Conservation (phyloP, 306 rosid genomes). For the Lathyrus sativus region DNA sequence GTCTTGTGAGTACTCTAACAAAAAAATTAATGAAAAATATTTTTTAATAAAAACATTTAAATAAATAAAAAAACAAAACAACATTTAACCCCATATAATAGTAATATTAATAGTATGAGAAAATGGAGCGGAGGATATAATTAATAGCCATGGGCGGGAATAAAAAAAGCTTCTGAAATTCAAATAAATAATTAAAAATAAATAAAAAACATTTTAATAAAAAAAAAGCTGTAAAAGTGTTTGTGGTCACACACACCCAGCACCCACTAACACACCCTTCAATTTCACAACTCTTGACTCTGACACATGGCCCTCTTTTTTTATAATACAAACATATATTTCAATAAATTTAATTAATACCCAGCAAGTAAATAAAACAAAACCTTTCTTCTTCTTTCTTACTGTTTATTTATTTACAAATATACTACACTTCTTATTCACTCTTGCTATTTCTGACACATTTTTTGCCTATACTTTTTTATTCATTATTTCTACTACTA, state of each 20-base stretch:
- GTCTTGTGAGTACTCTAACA: too few species aligned
- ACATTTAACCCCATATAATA: too few species aligned
- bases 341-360: background rate
- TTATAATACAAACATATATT: background rate
- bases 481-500: too few species aligned
- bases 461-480: background rate
- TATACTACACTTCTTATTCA: background rate
- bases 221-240: slow-evolving; percentile 62
- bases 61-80: too few species aligned
- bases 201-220: slow-evolving; percentile 21
- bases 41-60: too few species aligned
- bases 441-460: background rate
- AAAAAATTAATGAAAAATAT: too few species aligned
- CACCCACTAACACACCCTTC: slow-evolving; percentile 40
- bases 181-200: slow-evolving; percentile 38
- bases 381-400: slow-evolving; percentile 26
- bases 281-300: slow-evolving; percentile 47
- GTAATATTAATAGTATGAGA: too few species aligned
- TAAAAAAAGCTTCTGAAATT: slow-evolving; percentile 37
- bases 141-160: slow-evolving; percentile 59
- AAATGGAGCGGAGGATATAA: too few species aligned
- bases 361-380: slow-evolving; percentile 37
- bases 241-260: slow-evolving; percentile 41
- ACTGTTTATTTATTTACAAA: slow-evolving; percentile 7
- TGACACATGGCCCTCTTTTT: slow-evolving; percentile 43